A percentile compares a stretch with the other conserved stretches of the same genome.
Evolutionary conservation across 106 monocot species (phyloP).

Genomic region (Allium fistulosum): DNA sequence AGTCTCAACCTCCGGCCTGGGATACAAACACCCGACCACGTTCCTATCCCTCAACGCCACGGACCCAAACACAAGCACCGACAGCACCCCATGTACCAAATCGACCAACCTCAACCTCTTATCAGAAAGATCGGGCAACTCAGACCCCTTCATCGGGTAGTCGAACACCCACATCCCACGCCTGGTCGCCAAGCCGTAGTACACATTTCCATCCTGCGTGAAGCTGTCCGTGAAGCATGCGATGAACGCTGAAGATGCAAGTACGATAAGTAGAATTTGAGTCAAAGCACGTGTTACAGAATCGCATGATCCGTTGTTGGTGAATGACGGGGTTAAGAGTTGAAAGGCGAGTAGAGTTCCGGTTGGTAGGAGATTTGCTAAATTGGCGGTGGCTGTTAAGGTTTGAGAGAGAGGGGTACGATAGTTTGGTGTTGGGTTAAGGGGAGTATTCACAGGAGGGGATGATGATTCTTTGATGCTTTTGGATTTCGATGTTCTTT

Average conservation of each 20-base stretch:
- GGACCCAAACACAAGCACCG: slow-evolving; percentile 55
- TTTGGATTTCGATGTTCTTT: slow-evolving; percentile 1
- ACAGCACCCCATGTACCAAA: slow-evolving; percentile 53
- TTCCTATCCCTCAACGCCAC: slow-evolving; percentile 62
- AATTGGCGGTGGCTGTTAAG: slow-evolving; percentile 35
- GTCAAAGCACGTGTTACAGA: slow-evolving; percentile 34
- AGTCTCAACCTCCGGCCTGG: slow-evolving; percentile 30
- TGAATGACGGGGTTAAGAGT: slow-evolving; percentile 63
- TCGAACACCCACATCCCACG: slow-evolving; percentile 10
- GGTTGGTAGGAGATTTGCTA: slow-evolving; percentile 79
- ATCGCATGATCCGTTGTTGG: slow-evolving; percentile 74
- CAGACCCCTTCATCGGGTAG: slow-evolving; percentile 1
- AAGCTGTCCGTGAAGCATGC: slow-evolving; percentile 85
- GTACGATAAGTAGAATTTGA: slow-evolving; percentile 35
- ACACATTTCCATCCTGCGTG: slow-evolving; percentile 27
- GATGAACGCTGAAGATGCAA: slow-evolving; percentile 47
- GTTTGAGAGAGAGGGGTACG: slow-evolving; percentile 7
- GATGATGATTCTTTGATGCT: not conserved
- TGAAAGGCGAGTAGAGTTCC: slow-evolving; percentile 88
- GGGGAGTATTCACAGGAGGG: too few species aligned
- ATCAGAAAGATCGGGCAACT: slow-evolving; percentile 29
- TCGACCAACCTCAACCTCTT: slow-evolving; percentile 53
- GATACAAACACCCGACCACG: slow-evolving; percentile 61
- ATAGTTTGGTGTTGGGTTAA: not conserved
- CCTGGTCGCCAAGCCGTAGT: slow-evolving; percentile 27